phyloP scores from a whole-genome alignment of 305 asterid genomes.

The Fraxinus paxiana region DNA sequence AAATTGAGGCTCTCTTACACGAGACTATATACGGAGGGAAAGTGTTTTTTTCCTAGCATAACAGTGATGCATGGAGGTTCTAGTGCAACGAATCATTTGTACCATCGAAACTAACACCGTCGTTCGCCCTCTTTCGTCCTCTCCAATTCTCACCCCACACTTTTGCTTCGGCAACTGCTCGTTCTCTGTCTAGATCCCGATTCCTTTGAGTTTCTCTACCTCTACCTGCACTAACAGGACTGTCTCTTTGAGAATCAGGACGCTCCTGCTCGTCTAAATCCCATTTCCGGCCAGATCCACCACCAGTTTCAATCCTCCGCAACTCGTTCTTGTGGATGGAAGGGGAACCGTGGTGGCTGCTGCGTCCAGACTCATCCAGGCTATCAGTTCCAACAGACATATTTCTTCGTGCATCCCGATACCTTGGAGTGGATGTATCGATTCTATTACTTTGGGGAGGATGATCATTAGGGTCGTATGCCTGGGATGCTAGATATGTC shows the following conservation, averaged over 20 bases:
- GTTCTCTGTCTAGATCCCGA: slow-evolving; percentile 74
- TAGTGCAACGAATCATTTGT: slow-evolving; percentile 35
- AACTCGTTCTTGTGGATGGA: slow-evolving; percentile 60
- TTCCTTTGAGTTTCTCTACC: slow-evolving; percentile 57
- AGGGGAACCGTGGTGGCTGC: slow-evolving; percentile 54
- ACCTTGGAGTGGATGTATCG: slow-evolving; percentile 62
- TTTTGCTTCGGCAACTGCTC: slow-evolving; percentile 87
- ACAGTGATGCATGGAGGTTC: neutral
- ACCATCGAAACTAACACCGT: slow-evolving; percentile 55
- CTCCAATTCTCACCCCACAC: slow-evolving; percentile 97
- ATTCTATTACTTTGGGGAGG: slow-evolving; percentile 40
- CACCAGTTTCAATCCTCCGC: slow-evolving; percentile 53
- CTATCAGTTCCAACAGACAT: slow-evolving; percentile 43
- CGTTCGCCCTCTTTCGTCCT: slow-evolving; percentile 53
- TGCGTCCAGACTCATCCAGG: slow-evolving; percentile 38
- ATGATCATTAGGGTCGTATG: slow-evolving; percentile 59
- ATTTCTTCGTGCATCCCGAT: slow-evolving; percentile 50
- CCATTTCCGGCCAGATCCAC: slow-evolving; percentile 69
- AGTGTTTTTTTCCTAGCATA: neutral
- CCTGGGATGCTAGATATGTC: slow-evolving; percentile 74
- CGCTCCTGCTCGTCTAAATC: slow-evolving; percentile 60
- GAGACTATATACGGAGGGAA: neutral
- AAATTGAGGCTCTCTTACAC: slow-evolving; percentile 1
- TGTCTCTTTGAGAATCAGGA: slow-evolving; percentile 51
- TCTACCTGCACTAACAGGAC: slow-evolving; percentile 67